Conservation (phyloP, 177 flowering plant genomes). For the Vitis hybrid region DNA sequence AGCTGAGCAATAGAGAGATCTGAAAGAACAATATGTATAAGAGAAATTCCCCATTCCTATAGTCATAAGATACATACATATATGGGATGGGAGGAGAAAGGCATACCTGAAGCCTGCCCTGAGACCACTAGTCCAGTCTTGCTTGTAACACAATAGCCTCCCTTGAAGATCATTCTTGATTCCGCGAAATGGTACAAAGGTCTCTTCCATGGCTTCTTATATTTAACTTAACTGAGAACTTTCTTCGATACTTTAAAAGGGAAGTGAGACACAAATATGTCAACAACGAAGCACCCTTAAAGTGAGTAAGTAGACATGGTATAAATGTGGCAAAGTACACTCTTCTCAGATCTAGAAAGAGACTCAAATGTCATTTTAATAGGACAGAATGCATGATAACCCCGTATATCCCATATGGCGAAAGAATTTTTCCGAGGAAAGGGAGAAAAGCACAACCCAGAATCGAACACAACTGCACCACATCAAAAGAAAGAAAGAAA, state of each 20-base stretch:
- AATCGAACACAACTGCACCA: background rate
- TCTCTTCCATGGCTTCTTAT: constrained; percentile 34
- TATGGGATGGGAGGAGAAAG: background rate
- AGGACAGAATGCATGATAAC: too few relatives aligned
- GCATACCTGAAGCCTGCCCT: constrained; percentile 39
- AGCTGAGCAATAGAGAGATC: background rate
- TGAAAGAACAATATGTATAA: background rate
- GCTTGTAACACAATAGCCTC: constrained; percentile 43
- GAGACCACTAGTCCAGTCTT: constrained; percentile 42
- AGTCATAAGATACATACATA: background rate
- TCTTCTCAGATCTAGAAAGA: background rate
- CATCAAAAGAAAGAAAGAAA: background rate
- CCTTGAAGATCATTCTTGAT: constrained; percentile 37
- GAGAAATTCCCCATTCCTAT: background rate
- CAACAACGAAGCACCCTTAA: constrained; percentile 1
- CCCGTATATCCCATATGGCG: too few relatives aligned
- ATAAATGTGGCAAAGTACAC: too few relatives aligned
- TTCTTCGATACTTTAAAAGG: background rate
- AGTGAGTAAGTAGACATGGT: too few relatives aligned
- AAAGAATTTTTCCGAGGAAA: background rate
- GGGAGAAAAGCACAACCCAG: background rate
- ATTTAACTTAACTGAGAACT: background rate
- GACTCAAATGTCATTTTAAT: too few relatives aligned
- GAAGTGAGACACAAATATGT: background rate
- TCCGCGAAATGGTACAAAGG: constrained; percentile 40